phyloP scores from a whole-genome alignment of 139 green algal genomes.

The Chlamydomonas sp. region DNA sequence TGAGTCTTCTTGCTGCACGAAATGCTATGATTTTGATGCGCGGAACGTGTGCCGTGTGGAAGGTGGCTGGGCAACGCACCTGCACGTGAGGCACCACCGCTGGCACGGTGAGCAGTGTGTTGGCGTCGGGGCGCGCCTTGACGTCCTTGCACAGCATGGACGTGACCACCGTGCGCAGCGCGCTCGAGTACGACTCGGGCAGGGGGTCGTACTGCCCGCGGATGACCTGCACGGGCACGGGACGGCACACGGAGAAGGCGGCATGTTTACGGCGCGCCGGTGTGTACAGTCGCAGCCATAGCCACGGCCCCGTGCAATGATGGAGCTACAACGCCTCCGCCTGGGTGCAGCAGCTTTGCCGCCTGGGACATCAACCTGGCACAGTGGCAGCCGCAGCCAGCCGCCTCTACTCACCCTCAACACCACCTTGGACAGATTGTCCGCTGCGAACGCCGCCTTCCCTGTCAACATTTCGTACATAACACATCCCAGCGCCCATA shows the following conservation, averaged over 20 bases:
- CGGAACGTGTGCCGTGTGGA: not conserved
- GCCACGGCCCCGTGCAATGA: not conserved
- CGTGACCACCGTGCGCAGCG: slow-evolving; percentile 35
- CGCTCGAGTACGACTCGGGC: slow-evolving; percentile 31
- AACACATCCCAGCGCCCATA: slow-evolving; percentile 66
- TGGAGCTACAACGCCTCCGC: not conserved
- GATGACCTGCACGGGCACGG: slow-evolving; percentile 27
- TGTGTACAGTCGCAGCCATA: not conserved
- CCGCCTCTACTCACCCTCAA: slow-evolving; percentile 38
- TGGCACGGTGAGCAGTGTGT: slow-evolving; percentile 46
- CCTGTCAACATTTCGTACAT: slow-evolving; percentile 64
- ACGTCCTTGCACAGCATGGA: slow-evolving; percentile 54
- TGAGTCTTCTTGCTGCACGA: not conserved
- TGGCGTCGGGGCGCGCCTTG: slow-evolving; percentile 33
- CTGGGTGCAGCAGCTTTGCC: not conserved
- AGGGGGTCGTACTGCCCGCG: slow-evolving; percentile 54
- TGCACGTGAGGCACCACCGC: slow-evolving; percentile 38
- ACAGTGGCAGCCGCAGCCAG: not conserved
- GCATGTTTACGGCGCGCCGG: not conserved
- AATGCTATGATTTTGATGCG: not conserved
- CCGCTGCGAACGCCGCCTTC: slow-evolving; percentile 50
- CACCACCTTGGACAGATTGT: slow-evolving; percentile 53
- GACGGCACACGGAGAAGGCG: not conserved
- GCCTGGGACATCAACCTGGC: not conserved
- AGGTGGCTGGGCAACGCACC: not conserved